Evolutionary conservation across 495 filamentous ascomycete species (phyloP).

Genomic region (Thermochaetoides thermophila): DNA sequence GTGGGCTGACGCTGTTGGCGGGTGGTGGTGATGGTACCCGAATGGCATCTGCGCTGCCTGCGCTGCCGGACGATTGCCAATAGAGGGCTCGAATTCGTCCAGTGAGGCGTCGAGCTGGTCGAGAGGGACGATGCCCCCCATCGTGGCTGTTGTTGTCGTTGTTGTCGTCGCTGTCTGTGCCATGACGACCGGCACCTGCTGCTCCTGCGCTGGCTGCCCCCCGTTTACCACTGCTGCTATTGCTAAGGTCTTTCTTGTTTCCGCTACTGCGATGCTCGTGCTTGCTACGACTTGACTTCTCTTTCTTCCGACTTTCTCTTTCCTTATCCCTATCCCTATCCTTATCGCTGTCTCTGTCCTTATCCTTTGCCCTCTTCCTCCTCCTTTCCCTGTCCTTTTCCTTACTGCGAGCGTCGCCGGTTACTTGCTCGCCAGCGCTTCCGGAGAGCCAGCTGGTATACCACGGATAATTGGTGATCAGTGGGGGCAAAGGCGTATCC

Average conservation of each 20-base stretch:
- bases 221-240: slow-evolving; percentile 6
- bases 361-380: slow-evolving; percentile 3
- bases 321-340: no score
- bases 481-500: slow-evolving; percentile 10
- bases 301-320: no score
- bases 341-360: slow-evolving; percentile 3
- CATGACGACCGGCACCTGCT: not conserved
- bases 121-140: slow-evolving; percentile 38
- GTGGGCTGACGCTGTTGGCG: slow-evolving; percentile 39
- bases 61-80: slow-evolving; percentile 14
- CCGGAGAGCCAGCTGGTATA: not conserved
- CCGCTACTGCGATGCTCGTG: slow-evolving; percentile 3
- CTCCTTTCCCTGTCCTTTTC: not conserved
- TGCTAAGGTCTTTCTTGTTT: slow-evolving; percentile 4
- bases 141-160: slow-evolving; percentile 14
- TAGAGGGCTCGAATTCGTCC: slow-evolving; percentile 54
- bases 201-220: slow-evolving; percentile 10
- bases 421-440: no score
- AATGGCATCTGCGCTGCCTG: not conserved
- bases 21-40: slow-evolving; percentile 2
- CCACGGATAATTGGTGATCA: slow-evolving; percentile 9
- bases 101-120: slow-evolving; percentile 62
- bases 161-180: not conserved
- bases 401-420: not conserved
- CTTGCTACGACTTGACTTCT: no score